phyloP scores from a whole-genome alignment of 768 basidiomycete species.

The Porphyrellus cyaneotinctus region DNA sequence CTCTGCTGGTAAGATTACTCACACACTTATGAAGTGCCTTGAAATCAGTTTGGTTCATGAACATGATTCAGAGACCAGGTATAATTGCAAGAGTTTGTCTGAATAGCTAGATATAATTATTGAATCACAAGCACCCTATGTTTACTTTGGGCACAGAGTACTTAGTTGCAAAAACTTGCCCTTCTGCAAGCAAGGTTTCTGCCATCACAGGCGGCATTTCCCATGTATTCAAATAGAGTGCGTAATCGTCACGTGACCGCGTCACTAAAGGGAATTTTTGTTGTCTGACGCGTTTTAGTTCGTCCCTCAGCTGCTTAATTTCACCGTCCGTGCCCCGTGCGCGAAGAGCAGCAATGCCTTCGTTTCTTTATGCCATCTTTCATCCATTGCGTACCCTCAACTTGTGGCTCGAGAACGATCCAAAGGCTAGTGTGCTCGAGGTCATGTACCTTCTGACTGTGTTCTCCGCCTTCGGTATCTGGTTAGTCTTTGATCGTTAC shows the following conservation, averaged over 20 bases:
- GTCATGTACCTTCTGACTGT: constrained; percentile 62
- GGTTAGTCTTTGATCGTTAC: constrained; percentile 71
- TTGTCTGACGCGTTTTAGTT: constrained; percentile 2
- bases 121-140: too few relatives aligned
- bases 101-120: too few relatives aligned
- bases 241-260: constrained; percentile 20
- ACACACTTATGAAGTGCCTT: too few relatives aligned
- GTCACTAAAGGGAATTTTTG: constrained; percentile 4
- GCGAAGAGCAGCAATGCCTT: constrained; percentile 23
- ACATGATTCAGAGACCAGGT: too few relatives aligned
- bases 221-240: too few relatives aligned
- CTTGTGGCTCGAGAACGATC: constrained; percentile 44
- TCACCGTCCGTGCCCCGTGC: background rate
- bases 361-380: constrained; percentile 37
- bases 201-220: too few relatives aligned
- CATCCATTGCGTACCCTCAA: constrained; percentile 52
- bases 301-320: background rate
- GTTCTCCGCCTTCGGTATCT: constrained; percentile 77
- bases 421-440: constrained; percentile 50
- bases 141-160: background rate
- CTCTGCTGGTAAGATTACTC: too few relatives aligned
- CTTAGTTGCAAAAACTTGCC: too few relatives aligned
- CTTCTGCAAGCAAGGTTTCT: too few relatives aligned
- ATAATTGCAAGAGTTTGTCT: too few relatives aligned
- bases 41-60: too few relatives aligned